These are phyloP conservation scores for Lotmaria passim DNA, from an alignment of 208 protist genomes.

Conservation along the genomic window DNA sequence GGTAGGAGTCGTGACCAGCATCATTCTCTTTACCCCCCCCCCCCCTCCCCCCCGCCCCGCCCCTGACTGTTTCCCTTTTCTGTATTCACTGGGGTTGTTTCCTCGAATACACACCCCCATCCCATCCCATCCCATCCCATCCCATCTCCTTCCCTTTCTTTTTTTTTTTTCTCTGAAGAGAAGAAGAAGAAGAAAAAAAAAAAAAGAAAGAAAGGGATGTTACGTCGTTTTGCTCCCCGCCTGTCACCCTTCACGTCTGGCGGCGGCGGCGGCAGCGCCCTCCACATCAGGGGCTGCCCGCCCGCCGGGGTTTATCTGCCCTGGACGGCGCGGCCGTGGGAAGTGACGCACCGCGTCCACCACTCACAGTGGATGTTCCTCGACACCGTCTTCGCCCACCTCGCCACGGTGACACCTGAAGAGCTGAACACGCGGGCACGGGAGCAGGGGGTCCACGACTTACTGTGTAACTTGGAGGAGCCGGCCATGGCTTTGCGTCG, in stretches of 20 bases:
- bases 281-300: not conserved
- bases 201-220: slow-evolving; percentile 4
- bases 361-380: slow-evolving; percentile 62
- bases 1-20: too few species aligned
- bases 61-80: not conserved
- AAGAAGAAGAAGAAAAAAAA: slow-evolving; percentile 2
- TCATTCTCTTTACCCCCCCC: not conserved
- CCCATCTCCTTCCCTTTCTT: not conserved
- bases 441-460: slow-evolving; percentile 44
- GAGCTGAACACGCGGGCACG: slow-evolving; percentile 48
- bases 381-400: slow-evolving; percentile 50
- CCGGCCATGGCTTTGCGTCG: slow-evolving; percentile 40
- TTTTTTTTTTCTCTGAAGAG: slow-evolving; percentile 1
- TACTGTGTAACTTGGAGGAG: slow-evolving; percentile 62
- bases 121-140: not conserved
- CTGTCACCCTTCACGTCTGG: not conserved
- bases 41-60: not conserved
- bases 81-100: too few species aligned
- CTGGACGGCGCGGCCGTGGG: slow-evolving; percentile 68
- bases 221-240: slow-evolving; percentile 4
- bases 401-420: slow-evolving; percentile 40
- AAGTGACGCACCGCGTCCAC: slow-evolving; percentile 51
- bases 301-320: slow-evolving; percentile 46
- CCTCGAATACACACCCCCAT: too few species aligned
- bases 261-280: slow-evolving; percentile 18